Evolutionary conservation across 2,329 filamentous ascomycete genomes (phyloP), one percentile per base, ranked within the genome.

Genomic region (Mycocentrospora acerina): DNA sequence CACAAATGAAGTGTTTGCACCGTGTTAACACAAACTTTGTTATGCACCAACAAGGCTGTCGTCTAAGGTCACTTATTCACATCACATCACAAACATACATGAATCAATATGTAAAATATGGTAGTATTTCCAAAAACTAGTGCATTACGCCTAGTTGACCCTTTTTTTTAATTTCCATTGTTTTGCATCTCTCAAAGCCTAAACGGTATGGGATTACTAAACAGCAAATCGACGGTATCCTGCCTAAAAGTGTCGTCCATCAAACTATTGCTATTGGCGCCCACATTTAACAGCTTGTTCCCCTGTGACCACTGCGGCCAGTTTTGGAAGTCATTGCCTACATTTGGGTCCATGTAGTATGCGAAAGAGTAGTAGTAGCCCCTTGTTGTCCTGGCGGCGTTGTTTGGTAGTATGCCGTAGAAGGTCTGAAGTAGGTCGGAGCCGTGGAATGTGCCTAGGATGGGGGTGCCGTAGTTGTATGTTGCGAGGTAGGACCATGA

Each of bases 401-500:
- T 78, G 59, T 86, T 81, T 10, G 80, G 76, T 32, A 78, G 57
- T 10, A 85, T 64, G 1, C 83, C 83, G 41, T 79, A 82, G 47
- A 88, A 88, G 0, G 86, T 77, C 59, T 86, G 80, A 3, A 88
- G 51, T 1, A 90, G 53, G 51, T 90, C 87, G 1, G 77, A 80
- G 11, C 68, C 83, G 62, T 93, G 88, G 67, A 88, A 86, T 0
- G 86, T 90, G 13, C 88, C 88, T 0, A 91, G 64, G 32, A 90
- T 67, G 0, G 87, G 83, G 0, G 81, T 84, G 8, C 83, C 83
- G 59, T 83, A 81, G 69, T 85, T 67, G 67, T 90, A 90, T 0
- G 81, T 83, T 0, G 83, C 70, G 1, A 93, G 76, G 67, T 90
- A 93, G 0, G 83, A 88, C 86, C 86, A 93, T 1, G 73, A 70